Percentiles rank a stretch among this genome's conserved stretches.
phyloP scores from a whole-genome alignment of 1,284 basidiomycete genomes.

The Ustilago curta region DNA sequence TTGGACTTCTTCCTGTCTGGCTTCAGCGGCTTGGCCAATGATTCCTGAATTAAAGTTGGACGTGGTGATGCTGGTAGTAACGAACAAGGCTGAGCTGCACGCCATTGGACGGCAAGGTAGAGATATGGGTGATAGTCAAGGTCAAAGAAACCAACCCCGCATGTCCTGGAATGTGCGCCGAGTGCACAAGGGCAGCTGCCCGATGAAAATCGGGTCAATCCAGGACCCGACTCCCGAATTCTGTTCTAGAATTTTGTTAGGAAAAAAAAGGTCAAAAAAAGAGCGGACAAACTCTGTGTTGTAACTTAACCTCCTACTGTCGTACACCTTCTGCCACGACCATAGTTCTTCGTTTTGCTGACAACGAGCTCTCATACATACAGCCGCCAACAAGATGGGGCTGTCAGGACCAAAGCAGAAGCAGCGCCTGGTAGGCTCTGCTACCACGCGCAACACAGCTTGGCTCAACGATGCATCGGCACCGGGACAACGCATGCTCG shows the following conservation, averaged over 20 bases:
- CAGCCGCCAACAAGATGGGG: constrained; percentile 51
- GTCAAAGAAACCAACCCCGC: constrained; percentile 11
- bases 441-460: constrained; percentile 57
- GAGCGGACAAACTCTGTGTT: constrained; percentile 1
- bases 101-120: neutral
- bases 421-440: constrained; percentile 65
- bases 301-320: too few species aligned
- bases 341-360: neutral
- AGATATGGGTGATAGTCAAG: constrained; percentile 1
- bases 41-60: too few species aligned
- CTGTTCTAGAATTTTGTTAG: neutral
- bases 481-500: constrained; percentile 67
- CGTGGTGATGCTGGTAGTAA: neutral
- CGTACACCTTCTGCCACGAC: neutral
- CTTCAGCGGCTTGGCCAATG: neutral
- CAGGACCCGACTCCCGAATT: constrained; percentile 29
- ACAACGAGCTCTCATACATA: neutral
- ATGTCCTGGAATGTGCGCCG: constrained; percentile 4
- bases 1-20: neutral
- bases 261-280: constrained; percentile 13
- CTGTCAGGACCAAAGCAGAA: constrained; percentile 64
- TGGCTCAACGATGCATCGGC: constrained; percentile 64
- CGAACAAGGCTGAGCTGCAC: neutral
- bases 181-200: neutral
- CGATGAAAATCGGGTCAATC: constrained; percentile 28